Evolutionary conservation across 2,329 filamentous ascomycete species (phyloP).

Genomic region (Metarhizium guizhouense): DNA sequence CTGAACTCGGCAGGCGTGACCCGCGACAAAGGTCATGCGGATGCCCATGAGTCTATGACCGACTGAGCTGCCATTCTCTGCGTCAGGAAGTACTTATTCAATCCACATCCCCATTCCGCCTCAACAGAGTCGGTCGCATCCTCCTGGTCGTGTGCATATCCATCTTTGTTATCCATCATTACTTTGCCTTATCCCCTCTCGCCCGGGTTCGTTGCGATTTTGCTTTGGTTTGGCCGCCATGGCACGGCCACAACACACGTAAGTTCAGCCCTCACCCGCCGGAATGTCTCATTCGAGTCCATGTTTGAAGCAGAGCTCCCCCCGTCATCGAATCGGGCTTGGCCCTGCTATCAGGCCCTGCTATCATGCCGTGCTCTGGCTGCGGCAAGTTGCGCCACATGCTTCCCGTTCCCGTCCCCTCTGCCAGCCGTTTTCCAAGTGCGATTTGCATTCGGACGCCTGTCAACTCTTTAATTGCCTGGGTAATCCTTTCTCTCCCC

Average conservation of each 20-base stretch:
- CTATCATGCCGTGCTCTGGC: conserved; percentile 3
- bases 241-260: conserved; percentile 25
- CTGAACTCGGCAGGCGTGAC: too few species aligned
- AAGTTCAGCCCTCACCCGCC: conserved; percentile 14
- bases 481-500: neutral
- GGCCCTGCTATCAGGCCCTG: conserved; percentile 5
- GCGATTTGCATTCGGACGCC: neutral
- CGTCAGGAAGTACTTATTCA: neutral
- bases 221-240: conserved; percentile 11
- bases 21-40: neutral
- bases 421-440: conserved; percentile 4
- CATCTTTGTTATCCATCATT: neutral
- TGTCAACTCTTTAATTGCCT: too few species aligned
- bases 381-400: conserved; percentile 9
- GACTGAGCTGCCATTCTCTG: neutral
- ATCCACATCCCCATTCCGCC: neutral
- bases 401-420: conserved; percentile 4
- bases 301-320: neutral
- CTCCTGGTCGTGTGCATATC: neutral
- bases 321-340: conserved; percentile 19
- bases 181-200: neutral
- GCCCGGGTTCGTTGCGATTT: neutral
- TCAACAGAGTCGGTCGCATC: neutral
- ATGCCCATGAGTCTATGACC: neutral
- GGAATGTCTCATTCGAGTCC: conserved; percentile 8